These are phyloP conservation scores for Mycena belliarum DNA, from an alignment of 768 basidiomycete species.

Conservation along the genomic window DNA sequence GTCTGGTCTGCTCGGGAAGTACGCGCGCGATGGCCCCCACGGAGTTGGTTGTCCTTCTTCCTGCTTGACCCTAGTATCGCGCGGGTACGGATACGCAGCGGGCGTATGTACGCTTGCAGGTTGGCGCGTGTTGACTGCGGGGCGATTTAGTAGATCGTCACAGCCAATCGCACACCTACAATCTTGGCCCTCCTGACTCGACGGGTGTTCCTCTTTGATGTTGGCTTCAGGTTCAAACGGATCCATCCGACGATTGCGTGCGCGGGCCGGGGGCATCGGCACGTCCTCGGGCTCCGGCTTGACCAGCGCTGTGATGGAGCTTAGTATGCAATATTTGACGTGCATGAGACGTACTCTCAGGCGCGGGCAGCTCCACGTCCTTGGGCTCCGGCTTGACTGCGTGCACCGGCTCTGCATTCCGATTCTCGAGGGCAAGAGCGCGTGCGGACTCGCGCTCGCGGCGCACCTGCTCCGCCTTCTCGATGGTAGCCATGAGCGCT, in stretches of 20 bases:
- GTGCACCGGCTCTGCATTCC: neutral
- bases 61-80: neutral
- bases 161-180: neutral
- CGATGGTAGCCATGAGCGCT: no score
- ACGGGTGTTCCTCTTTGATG: no score
- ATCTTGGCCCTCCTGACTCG: neutral
- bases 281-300: constrained; percentile 1
- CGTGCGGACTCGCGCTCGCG: neutral
- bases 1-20: no score
- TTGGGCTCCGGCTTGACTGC: neutral
- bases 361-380: neutral
- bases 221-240: neutral
- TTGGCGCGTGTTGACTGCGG: constrained; percentile 1
- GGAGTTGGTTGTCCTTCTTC: no score
- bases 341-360: no score
- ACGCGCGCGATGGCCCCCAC: no score
- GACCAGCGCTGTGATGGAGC: neutral
- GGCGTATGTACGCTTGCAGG: neutral
- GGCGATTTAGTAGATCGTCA: neutral
- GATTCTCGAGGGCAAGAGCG: neutral
- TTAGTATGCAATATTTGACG: no score
- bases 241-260: neutral
- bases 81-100: neutral
- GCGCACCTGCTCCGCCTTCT: neutral
- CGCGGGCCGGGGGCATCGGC: neutral